Base-by-base conservation (phyloP, 2,329 filamentous ascomycete genomes). In the Sporothrix phasma region DNA sequence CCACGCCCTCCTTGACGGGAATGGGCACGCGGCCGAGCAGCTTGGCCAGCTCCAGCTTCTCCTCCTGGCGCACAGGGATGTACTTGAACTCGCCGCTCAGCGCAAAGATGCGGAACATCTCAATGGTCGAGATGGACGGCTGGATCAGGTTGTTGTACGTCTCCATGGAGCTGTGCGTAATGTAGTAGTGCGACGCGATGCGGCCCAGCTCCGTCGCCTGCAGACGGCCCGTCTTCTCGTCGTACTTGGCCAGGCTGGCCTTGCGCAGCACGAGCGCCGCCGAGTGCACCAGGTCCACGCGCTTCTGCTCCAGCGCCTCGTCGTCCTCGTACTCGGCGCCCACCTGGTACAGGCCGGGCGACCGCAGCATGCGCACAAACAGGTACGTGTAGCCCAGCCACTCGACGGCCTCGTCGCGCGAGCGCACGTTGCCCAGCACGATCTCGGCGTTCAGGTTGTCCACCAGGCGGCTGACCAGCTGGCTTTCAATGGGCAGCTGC, bases 321-420 rank as follows among this genome's bases (percentile, higher is more conserved):
- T 99, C 94, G 64, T 95, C 88, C 71, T 96, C 92, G 70, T 97
- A 99, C 71, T 99, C 95, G 11, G 92, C 87, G 4, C 94, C 94
- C 60, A 99, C 94, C 72, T 94, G 93, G 74, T 99, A 99, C 13
- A 99, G 79, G 0, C 91, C 93, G 41, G 94, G 94, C 2, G 93
- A 97, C 34, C 94, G 88, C 67, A 99, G 83, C 94, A 99, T 99
- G 59, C 94, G 89, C 63, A 99, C 91, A 72, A 96, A 99, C 19
- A 99, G 85, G 74, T 99, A 99, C 0, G 93, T 97, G 75, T 99
- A 99, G 13, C 94, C 93, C 39, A 99, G 84, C 94, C 94, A 99
- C 73, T 99, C 92, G n/a, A 99, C 94, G 69, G 89, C 94, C 73
- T 99, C 94, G 69, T 99, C 93, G 65, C 95, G 86, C 66, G 82